A percentile compares a stretch with the other conserved stretches of the same genome.
Conservation (phyloP, 2,329 filamentous ascomycete genomes). For the Cordyceps farinosa region DNA sequence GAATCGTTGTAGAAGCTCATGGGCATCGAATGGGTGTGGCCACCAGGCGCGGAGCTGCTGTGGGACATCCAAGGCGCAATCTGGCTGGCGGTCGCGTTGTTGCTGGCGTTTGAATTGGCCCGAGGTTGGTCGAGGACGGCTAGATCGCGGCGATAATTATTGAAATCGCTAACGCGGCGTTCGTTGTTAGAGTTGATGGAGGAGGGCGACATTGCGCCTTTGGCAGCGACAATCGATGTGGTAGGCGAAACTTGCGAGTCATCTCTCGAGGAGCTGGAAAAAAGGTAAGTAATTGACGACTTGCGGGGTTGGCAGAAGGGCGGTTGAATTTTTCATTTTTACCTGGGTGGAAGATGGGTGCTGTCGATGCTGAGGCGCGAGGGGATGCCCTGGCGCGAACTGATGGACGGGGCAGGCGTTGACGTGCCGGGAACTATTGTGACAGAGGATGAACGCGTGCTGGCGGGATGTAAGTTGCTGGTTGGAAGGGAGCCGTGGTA, state of each 20-base stretch:
- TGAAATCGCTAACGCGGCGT: slow-evolving; percentile 58
- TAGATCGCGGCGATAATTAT: slow-evolving; percentile 69
- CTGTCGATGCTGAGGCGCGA: slow-evolving; percentile 18
- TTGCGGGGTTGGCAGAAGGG: not conserved
- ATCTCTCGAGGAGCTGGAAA: slow-evolving; percentile 29
- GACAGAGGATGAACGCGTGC: slow-evolving; percentile 12
- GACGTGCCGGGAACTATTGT: slow-evolving; percentile 12
- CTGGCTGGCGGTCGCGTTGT: slow-evolving; percentile 50
- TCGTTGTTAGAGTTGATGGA: slow-evolving; percentile 41
- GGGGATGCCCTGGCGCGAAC: slow-evolving; percentile 13
- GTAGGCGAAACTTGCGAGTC: slow-evolving; percentile 48
- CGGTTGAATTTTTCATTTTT: not conserved
- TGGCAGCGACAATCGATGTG: slow-evolving; percentile 42
- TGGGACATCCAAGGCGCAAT: slow-evolving; percentile 57
- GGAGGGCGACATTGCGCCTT: slow-evolving; percentile 39
- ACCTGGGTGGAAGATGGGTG: slow-evolving; percentile 8
- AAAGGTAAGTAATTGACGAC: slow-evolving; percentile 4
- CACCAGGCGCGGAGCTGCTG: slow-evolving; percentile 30
- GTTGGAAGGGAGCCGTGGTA: slow-evolving; percentile 2
- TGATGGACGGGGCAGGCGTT: not conserved
- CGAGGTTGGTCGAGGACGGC: slow-evolving; percentile 62
- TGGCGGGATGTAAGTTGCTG: slow-evolving; percentile 2
- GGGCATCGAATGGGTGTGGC: slow-evolving; percentile 37
- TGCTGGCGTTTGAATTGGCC: slow-evolving; percentile 40
- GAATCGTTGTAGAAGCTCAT: slow-evolving; percentile 73